phyloP scores from a whole-genome alignment of 257 asterid species.

The Gardenia jasminoides region DNA sequence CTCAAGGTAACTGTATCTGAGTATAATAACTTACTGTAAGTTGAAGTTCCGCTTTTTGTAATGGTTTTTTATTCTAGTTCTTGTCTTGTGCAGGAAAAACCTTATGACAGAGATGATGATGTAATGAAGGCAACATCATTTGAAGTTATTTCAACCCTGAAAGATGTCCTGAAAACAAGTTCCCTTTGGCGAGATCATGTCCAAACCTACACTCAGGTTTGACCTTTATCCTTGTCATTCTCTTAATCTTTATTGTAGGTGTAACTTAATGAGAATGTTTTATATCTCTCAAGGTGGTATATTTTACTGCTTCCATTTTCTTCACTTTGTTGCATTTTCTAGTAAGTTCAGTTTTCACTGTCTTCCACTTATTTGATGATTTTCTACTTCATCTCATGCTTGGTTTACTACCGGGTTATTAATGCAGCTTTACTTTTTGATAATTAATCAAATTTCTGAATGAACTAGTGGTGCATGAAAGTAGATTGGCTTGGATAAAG shows the following conservation, averaged over 20 bases:
- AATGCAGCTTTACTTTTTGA: not conserved
- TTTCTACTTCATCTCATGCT: not conserved
- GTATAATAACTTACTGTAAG: slow-evolving; percentile 1
- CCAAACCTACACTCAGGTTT: slow-evolving; percentile 91
- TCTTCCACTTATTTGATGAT: not conserved
- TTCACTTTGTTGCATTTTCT: not conserved
- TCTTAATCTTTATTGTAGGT: not conserved
- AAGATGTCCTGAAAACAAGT: slow-evolving; percentile 88
- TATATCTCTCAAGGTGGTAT: not conserved
- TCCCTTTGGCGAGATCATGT: slow-evolving; percentile 97
- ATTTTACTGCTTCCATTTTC: not conserved
- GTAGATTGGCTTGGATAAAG: not conserved
- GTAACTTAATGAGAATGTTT: not conserved
- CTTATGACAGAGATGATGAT: slow-evolving; percentile 85
- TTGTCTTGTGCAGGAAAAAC: slow-evolving; percentile 60
- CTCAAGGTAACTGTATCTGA: slow-evolving; percentile 59
- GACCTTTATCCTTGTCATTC: slow-evolving; percentile 14
- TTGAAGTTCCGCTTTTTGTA: not conserved
- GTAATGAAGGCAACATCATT: slow-evolving; percentile 88
- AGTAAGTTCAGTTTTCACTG: not conserved
- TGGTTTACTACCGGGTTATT: not conserved
- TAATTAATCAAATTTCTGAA: not conserved
- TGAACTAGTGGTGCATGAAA: not conserved
- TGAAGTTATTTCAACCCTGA: slow-evolving; percentile 93
- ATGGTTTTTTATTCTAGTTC: slow-evolving; percentile 13